These are phyloP conservation scores for Colletotrichum costaricense DNA, from an alignment of 2,329 filamentous ascomycete species.

Conservation along the genomic window DNA sequence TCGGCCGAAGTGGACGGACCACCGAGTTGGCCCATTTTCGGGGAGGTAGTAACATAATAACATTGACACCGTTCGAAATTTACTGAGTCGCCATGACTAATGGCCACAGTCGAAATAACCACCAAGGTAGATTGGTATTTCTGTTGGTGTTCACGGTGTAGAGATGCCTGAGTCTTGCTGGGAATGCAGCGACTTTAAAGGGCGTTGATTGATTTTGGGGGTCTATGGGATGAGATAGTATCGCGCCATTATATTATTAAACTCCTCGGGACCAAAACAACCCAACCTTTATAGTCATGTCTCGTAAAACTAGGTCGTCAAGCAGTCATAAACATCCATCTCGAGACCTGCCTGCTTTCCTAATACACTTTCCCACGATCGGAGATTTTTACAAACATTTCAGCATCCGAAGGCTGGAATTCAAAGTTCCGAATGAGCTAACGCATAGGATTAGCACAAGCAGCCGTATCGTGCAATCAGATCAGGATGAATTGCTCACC, in stretches of 20 bases:
- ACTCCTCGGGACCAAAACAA: not conserved
- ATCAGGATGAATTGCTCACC: slow-evolving; percentile 42
- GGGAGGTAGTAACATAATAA: not conserved
- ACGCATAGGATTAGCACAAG: not conserved
- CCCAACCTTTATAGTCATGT: accelerated
- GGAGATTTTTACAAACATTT: not conserved
- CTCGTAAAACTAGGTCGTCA: too few species aligned
- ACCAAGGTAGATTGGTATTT: not conserved
- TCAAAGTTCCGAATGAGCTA: slow-evolving; percentile 36
- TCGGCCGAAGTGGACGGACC: slow-evolving; percentile 22
- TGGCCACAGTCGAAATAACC: not conserved
- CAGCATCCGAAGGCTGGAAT: not conserved
- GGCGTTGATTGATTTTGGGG: too few species aligned
- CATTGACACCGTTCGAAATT: not conserved
- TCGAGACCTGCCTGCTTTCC: not conserved
- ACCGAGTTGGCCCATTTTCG: slow-evolving; percentile 11
- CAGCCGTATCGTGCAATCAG: not conserved
- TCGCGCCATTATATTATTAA: not conserved
- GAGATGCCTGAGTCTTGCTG: not conserved
- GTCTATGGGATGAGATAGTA: too few species aligned
- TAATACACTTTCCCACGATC: not conserved
- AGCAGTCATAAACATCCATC: not conserved
- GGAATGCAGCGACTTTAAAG: not conserved
- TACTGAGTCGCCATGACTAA: slow-evolving; percentile 1
- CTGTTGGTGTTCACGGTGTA: not conserved